phyloP scores from a whole-genome alignment of 371 early-diverging fungal genomes.

The Actinomucor elegans region DNA sequence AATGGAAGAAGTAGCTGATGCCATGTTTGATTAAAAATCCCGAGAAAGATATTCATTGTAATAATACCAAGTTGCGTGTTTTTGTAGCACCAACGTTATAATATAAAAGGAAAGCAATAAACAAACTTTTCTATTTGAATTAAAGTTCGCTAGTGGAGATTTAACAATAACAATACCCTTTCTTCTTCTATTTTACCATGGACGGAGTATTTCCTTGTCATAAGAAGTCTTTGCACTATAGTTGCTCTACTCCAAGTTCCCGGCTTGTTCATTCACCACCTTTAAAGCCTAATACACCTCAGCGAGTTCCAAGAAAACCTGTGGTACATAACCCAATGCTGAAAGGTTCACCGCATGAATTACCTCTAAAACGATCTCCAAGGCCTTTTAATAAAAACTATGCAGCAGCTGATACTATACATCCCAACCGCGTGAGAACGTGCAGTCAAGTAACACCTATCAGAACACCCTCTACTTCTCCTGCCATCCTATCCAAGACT shows the following conservation, averaged over 20 bases:
- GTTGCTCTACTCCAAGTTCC: neutral
- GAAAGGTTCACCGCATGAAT: neutral
- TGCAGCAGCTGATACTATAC: constrained; percentile 12
- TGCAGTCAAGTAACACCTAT: neutral
- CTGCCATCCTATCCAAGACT: neutral
- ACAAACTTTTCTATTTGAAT: constrained; percentile 13
- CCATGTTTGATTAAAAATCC: constrained; percentile 27
- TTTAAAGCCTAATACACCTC: neutral
- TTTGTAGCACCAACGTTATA: constrained; percentile 5
- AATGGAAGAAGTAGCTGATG: constrained; percentile 46
- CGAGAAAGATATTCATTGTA: too few relatives aligned
- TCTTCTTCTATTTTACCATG: constrained; percentile 5
- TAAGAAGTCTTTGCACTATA: neutral
- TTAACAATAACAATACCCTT: neutral
- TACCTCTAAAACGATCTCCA: neutral
- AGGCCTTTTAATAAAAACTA: neutral
- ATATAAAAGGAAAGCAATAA: constrained; percentile 15
- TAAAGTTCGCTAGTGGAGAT: too few relatives aligned
- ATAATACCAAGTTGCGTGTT: constrained; percentile 4
- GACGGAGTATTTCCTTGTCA: constrained; percentile 15
- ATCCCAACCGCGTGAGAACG: constrained; percentile 2
- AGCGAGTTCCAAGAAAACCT: constrained; percentile 20
- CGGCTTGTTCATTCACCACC: neutral
- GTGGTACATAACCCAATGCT: constrained; percentile 10
- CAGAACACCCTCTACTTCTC: neutral